These are phyloP conservation scores for Anethum foeniculum DNA, from an alignment of 140 eudicot genomes.

Conservation along the genomic window DNA sequence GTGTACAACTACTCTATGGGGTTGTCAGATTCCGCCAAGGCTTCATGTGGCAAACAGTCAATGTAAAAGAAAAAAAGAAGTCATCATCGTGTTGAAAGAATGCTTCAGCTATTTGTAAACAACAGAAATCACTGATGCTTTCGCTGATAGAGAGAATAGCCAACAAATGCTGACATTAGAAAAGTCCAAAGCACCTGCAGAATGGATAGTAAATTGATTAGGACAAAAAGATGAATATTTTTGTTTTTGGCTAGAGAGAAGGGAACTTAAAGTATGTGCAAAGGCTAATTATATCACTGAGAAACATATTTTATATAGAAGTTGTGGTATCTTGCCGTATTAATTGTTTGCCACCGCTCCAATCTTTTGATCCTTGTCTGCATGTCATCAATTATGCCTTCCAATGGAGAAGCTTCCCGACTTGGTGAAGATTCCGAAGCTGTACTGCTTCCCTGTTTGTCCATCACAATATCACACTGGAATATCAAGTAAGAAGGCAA, in stretches of 20 bases:
- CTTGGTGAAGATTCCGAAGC: constrained; percentile 83
- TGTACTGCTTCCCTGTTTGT: constrained; percentile 71
- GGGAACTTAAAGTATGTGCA: neutral
- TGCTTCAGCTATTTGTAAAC: constrained; percentile 8
- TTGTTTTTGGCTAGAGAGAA: neutral
- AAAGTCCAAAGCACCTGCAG: constrained; percentile 92
- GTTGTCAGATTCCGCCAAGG: too few relatives aligned
- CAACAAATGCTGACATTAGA: constrained; percentile 85
- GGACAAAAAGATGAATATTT: neutral
- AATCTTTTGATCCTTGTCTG: constrained; percentile 85
- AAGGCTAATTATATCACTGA: neutral
- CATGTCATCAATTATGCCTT: constrained; percentile 76
- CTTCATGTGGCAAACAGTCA: neutral
- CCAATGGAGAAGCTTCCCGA: constrained; percentile 65
- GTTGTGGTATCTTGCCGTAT: constrained; percentile 44
- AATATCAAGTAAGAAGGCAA: neutral
- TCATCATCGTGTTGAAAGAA: constrained; percentile 12
- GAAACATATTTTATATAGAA: neutral
- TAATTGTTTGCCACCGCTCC: constrained; percentile 86
- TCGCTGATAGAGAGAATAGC: constrained; percentile 86
- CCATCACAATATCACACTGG: constrained; percentile 11
- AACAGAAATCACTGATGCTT: constrained; percentile 40
- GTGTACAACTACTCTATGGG: neutral
- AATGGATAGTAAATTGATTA: neutral
- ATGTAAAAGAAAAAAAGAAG: neutral